Evolutionary conservation across 2,329 filamentous ascomycete genomes (phyloP), one percentile per base, ranked within the genome.

Genomic region (Monilinia vaccinii-corymbosi): DNA sequence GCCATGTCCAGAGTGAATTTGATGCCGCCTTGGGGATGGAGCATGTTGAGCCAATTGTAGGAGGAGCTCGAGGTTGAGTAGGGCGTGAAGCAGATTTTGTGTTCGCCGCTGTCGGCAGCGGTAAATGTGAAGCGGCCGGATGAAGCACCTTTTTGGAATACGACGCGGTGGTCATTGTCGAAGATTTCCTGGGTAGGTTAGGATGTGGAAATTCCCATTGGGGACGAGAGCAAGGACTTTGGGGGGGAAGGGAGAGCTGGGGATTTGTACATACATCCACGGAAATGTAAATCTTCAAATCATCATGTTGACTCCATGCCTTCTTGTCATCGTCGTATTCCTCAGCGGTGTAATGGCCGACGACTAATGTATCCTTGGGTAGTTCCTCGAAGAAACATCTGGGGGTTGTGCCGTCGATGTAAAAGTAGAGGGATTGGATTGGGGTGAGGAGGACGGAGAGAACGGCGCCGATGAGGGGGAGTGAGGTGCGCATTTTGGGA

Each of bases 321-420:
- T 83, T 82, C 60, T 79, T 76, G 67, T 85, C 77, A 61, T 89
- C 82, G 74, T 94, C 86, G 78, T 84, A 94, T 74, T 95, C 88
- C 75, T 94, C 87, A 55, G 91, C 90, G 59, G 81, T 84, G 80
- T 92, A 99, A 76, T 94, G 87, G 68, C 94, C 94, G 62, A 97
- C 92, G 60, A 99, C 93, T 61, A 99, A 79, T 16, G 94, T 97
- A 75, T 96, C 93, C 80, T 97, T 97, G 66, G 94, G 92, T 62
- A 99, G 83, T 76, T 97, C 93, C 78, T 99, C 94, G 77, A 89
- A 96, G 84, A 99, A 99, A 78, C 94, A 99, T 78, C 95, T 97
- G 67, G 90, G 87, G 66, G 83, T 78, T 53, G 83, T 82, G 70
- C 88, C 89, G 73, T 97, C 91, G 74, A 97, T 86, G 79, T 89